Conservation (phyloP, 306 rosid genomes). For the Rosa lucieae region DNA sequence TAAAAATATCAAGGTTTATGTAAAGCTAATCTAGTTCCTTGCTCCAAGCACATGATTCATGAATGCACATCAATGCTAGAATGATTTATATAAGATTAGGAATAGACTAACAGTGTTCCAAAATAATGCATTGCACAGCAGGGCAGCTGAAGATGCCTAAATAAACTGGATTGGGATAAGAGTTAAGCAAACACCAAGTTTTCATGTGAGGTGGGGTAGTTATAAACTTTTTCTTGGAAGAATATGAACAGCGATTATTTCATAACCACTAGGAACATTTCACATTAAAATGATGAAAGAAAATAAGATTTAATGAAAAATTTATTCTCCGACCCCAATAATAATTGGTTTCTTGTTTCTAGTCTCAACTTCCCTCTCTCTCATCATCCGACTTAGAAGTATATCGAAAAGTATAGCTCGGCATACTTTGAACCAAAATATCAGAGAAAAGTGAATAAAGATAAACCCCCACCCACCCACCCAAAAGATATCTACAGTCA, state of each 20-base stretch:
- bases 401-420: not conserved
- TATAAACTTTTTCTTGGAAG: not conserved
- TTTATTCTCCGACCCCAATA: not conserved
- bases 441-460: not conserved
- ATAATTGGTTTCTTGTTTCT: not conserved
- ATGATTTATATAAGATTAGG: not conserved
- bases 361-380: not conserved
- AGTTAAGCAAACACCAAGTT: not conserved
- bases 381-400: not conserved
- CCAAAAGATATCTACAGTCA: not conserved
- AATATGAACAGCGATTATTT: not conserved
- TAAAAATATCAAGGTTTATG: not conserved
- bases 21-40: not conserved
- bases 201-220: not conserved
- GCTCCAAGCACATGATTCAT: not conserved
- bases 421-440: not conserved
- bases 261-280: not conserved
- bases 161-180: no score
- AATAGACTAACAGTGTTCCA: not conserved
- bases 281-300: no score
- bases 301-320: no score
- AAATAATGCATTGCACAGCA: constrained; percentile 1
- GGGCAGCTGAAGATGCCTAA: not conserved
- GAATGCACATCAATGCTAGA: not conserved
- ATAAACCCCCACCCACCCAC: not conserved